These are phyloP conservation scores for Vitis cinerea DNA, from an alignment of 164 flowering plant species.

Conservation along the genomic window DNA sequence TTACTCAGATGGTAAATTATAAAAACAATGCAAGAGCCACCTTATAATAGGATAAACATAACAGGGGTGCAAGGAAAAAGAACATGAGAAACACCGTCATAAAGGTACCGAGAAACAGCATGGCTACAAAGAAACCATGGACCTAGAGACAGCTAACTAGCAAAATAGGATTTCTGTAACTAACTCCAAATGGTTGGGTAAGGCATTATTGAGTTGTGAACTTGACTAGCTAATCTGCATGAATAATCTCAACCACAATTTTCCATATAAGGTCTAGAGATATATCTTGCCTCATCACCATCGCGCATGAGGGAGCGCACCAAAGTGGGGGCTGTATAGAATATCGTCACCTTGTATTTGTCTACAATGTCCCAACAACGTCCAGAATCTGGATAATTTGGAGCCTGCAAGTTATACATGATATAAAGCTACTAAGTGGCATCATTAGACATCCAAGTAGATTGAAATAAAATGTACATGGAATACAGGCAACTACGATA, in stretches of 20 bases:
- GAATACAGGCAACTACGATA: neutral
- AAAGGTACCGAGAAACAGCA: neutral
- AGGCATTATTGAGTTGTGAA: neutral
- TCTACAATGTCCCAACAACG: slow-evolving; percentile 99
- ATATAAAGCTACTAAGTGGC: neutral
- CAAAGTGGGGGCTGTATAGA: slow-evolving; percentile 97
- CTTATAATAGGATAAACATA: neutral
- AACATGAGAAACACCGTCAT: neutral
- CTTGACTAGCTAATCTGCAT: neutral
- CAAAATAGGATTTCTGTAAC: neutral
- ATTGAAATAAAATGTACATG: neutral
- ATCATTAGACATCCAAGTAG: neutral
- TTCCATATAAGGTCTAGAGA: slow-evolving; percentile 10
- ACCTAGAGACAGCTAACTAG: neutral
- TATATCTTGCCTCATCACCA: slow-evolving; percentile 72
- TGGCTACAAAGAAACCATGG: neutral
- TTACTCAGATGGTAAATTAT: neutral
- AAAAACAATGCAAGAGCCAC: neutral
- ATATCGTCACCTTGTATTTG: slow-evolving; percentile 89
- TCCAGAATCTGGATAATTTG: slow-evolving; percentile 92
- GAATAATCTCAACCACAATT: neutral
- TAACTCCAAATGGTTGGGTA: neutral
- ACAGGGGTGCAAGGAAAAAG: neutral
- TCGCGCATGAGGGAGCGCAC: slow-evolving; percentile 97
- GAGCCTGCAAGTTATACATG: slow-evolving; percentile 60